A percentile compares a stretch with the other conserved stretches of the same genome.
phyloP scores from a whole-genome alignment of 768 basidiomycete species.

The Trametes punicea region DNA sequence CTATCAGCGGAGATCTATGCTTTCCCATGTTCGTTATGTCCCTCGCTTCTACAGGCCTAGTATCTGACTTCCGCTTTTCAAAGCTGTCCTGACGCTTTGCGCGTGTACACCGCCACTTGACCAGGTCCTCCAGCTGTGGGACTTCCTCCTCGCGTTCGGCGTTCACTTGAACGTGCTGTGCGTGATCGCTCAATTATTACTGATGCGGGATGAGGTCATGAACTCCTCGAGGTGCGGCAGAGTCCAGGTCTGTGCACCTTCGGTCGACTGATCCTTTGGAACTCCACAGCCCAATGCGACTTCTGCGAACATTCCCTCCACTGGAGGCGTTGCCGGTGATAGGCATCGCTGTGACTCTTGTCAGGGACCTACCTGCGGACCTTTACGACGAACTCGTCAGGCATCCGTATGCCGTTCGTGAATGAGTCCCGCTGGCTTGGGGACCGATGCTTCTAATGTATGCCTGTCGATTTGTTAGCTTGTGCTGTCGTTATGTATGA shows the following conservation, averaged over 20 bases:
- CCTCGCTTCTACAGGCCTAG: constrained; percentile 1
- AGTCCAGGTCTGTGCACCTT: not conserved
- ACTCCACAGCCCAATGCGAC: constrained; percentile 78
- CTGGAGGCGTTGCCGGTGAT: constrained; percentile 85
- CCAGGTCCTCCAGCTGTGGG: constrained; percentile 94
- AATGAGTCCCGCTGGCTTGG: not conserved
- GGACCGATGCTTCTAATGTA: not conserved
- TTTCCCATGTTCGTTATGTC: constrained; percentile 78
- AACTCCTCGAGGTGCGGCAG: constrained; percentile 69
- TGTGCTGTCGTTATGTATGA: constrained; percentile 12
- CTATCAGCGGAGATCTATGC: constrained; percentile 96
- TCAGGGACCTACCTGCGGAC: constrained; percentile 84
- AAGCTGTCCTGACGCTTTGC: constrained; percentile 91
- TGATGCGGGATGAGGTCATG: constrained; percentile 92
- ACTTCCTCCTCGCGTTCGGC: constrained; percentile 95
- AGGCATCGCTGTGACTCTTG: constrained; percentile 90
- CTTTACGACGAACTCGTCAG: constrained; percentile 86
- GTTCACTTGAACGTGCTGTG: constrained; percentile 96
- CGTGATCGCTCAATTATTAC: constrained; percentile 90
- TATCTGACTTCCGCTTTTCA: not conserved
- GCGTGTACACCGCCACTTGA: constrained; percentile 96
- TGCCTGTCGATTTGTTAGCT: constrained; percentile 1
- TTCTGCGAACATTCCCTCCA: constrained; percentile 91
- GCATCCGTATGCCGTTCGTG: constrained; percentile 69
- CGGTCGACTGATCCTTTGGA: not conserved